Base-by-base conservation (phyloP, 176 grass and related monocot genomes). In the Panicum miliaceum region DNA sequence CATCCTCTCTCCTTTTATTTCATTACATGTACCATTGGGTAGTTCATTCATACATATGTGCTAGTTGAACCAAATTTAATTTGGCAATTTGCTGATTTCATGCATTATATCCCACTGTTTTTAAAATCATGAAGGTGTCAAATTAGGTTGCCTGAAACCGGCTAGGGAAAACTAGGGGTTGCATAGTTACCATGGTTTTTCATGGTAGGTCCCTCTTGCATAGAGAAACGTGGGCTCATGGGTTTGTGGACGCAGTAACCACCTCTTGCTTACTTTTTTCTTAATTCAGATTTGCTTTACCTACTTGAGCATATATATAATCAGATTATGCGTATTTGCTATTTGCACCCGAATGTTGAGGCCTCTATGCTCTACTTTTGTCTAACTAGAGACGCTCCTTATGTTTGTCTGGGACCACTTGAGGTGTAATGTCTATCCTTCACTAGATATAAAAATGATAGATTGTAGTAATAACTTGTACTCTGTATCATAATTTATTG, bases 61-160 rank as follows among this genome's bases (percentile, higher is more conserved):
- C n/a, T 71, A 27, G 43, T 71, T 70, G 69, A 5, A 16, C 26
- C 68, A 47, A 48, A 35, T 36, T 47, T 73, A 12, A 72, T 73
- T 16, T 34, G 38, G 41, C 38, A 62, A 82, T 48, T 58, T 50
- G 32, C 65, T 71, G 52, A 38, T 71, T 61, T 51, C 57, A n/a
- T 7, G 43, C 56, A 32, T 29, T 79, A 79, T 79, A 41, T 41
- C 40, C 0, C 7, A 8, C 0, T 26, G 23, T 20, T 2, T 36
- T 16, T 70, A 38, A 8, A 0, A 47, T 69, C 14, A 73, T 18
- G 37, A 50, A 12, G 45, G 48, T 62, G 16, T 22, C 54, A 16
- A 51, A 48, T n/a, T 67, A 29, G 57, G 0, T 73, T 83, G 70
- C 81, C 18, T 84, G 22, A 61, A 86, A 86, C 84, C 75, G 41